Base-by-base conservation (phyloP, 2,329 filamentous ascomycete species). In the Hansfordia pulvinata region DNA sequence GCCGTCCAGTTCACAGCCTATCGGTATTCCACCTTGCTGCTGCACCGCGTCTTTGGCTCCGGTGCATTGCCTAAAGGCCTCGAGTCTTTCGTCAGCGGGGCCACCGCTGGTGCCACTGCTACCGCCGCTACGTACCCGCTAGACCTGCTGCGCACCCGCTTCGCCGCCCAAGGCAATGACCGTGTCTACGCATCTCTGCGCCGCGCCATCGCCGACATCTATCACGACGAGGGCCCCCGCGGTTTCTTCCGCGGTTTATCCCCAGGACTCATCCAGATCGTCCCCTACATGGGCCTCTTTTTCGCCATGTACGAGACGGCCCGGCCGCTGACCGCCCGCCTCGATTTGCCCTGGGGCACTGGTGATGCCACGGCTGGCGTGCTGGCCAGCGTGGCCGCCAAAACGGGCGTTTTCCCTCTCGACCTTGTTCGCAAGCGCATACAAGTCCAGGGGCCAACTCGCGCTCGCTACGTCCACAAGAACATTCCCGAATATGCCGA, bases 201-300 rank as follows among this genome's bases (percentile, higher is more conserved):
- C 12, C 56, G 64, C 10, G 84, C 84, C 2, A 46, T 96, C 6
- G 53, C 58, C 23, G 73, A 83, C 13, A 98, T 98, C 39, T 58
- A 62, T 10, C 62, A 62, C 4, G 65, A 80, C 33, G 90, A 98
- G 56, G 90, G 90, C 0, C 40, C 57, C 0, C 51, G 52, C 4
- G 90, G 90, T 0, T 96, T 93, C 57, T 98, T 93, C 52, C 80
- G 84, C 25, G 90, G 90, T 4, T 60, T 93, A 18, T 69, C 69
- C 2, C 86, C 88, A 2, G 84, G 78, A 0, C 60, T 96, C 13
- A 77, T 65, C 15, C 86, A 94, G 57, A 90, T 96, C 25, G 72
- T 93, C 8, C 90, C 90, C 3, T 93, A 88, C 50, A 98, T 98
- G 90, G 90, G 90, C 10, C 63, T 93, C 3, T 96, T 98, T 59